A percentile compares a stretch with the other conserved stretches of the same genome.
phyloP scores from a whole-genome alignment of 2,329 filamentous ascomycete genomes.

The Cladosporium colombiae region DNA sequence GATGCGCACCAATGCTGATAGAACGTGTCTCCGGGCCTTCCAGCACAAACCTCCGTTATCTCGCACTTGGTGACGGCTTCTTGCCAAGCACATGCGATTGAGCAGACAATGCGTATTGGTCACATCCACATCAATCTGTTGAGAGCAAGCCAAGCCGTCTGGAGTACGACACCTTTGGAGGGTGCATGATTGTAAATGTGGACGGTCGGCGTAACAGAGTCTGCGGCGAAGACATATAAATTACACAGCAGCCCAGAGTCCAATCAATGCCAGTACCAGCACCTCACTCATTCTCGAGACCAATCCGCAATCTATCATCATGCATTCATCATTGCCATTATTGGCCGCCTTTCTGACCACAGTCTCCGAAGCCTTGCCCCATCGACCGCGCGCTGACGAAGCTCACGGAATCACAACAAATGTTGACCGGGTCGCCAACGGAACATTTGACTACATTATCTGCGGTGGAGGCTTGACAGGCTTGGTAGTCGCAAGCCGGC shows the following conservation, averaged over 20 bases:
- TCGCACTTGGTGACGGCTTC: background rate
- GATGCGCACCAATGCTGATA: background rate
- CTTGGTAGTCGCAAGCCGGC: conserved; percentile 29
- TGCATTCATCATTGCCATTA: background rate
- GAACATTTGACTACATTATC: conserved; percentile 29
- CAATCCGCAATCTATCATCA: background rate
- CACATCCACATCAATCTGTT: background rate
- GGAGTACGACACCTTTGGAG: background rate
- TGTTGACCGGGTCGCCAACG: background rate
- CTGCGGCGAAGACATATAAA: background rate
- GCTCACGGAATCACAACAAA: conserved; percentile 14
- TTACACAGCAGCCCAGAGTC: background rate
- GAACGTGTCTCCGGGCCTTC: background rate
- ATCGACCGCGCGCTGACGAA: conserved; percentile 12
- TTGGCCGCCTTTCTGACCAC: background rate
- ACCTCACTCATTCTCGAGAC: background rate
- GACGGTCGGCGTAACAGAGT: background rate
- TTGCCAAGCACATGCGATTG: background rate
- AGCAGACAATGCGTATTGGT: background rate
- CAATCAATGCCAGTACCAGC: background rate
- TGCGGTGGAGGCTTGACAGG: conserved; percentile 33
- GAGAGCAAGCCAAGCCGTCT: conserved; percentile 1
- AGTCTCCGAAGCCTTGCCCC: background rate
- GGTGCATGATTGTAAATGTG: background rate
- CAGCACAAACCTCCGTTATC: background rate